These are phyloP conservation scores for Macrocybe sp. DNA, from an alignment of 1,284 basidiomycete species.

Conservation along the genomic window DNA sequence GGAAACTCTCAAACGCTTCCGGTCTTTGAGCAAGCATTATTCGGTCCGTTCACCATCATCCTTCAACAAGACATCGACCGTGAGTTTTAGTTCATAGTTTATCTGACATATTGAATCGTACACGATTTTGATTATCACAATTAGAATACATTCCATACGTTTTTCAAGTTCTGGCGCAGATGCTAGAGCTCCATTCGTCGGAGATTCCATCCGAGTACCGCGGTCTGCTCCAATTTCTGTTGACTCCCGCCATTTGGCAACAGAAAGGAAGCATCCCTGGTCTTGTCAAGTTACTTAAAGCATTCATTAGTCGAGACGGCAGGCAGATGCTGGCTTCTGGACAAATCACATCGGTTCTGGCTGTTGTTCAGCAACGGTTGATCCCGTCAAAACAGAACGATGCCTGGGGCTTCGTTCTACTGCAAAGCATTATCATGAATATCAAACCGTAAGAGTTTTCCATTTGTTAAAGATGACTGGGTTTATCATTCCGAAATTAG, in stretches of 20 bases:
- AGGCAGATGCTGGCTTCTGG: constrained; percentile 65
- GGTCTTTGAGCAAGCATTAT: constrained; percentile 79
- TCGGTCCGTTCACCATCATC: constrained; percentile 86
- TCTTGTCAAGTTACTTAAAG: constrained; percentile 83
- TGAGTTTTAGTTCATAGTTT: constrained; percentile 32
- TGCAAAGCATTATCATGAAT: constrained; percentile 73
- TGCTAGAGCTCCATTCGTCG: constrained; percentile 79
- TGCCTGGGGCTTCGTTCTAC: constrained; percentile 84
- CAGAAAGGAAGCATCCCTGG: constrained; percentile 96
- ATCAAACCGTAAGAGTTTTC: constrained; percentile 63
- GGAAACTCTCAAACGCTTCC: constrained; percentile 63
- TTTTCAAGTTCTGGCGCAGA: constrained; percentile 95
- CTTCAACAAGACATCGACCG: constrained; percentile 91
- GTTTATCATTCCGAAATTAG: constrained; percentile 31
- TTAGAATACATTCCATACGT: constrained; percentile 96
- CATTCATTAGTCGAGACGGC: constrained; percentile 77
- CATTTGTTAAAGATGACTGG: neutral
- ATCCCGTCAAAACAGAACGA: constrained; percentile 90
- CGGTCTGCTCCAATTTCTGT: constrained; percentile 75
- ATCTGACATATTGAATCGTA: neutral
- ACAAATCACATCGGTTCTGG: constrained; percentile 79
- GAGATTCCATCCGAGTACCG: constrained; percentile 78
- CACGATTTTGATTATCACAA: constrained; percentile 1
- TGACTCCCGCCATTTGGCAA: constrained; percentile 89
- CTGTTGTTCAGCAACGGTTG: constrained; percentile 87